phyloP scores from a whole-genome alignment of 306 rosid species.

The Lathyrus sativus region DNA sequence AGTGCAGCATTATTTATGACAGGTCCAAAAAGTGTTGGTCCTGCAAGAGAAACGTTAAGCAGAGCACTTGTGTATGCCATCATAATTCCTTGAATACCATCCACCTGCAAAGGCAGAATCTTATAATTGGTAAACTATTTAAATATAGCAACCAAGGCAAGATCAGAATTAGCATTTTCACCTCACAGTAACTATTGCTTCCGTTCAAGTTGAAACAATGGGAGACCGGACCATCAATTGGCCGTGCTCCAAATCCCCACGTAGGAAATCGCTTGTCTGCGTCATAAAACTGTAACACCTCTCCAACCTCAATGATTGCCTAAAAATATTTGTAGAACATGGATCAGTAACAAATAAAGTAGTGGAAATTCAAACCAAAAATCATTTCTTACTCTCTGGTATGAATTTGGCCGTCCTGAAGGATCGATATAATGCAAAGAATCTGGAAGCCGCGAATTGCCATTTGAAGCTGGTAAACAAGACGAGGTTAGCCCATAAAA shows the following conservation, averaged over 20 bases:
- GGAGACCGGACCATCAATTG: slow-evolving; percentile 98
- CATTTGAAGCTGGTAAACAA: slow-evolving; percentile 90
- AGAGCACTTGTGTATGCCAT: slow-evolving; percentile 93
- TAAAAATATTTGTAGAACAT: slow-evolving; percentile 40
- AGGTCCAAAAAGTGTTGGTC: slow-evolving; percentile 99
- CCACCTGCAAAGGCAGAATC: slow-evolving; percentile 70
- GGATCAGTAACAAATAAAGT: slow-evolving; percentile 29
- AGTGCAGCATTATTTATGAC: slow-evolving; percentile 83
- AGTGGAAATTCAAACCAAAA: slow-evolving; percentile 35
- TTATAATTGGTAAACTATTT: slow-evolving; percentile 34
- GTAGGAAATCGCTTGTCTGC: slow-evolving; percentile 93
- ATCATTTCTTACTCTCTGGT: slow-evolving; percentile 82
- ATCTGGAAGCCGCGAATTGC: slow-evolving; percentile 98
- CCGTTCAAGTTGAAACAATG: slow-evolving; percentile 99
- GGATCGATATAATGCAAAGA: slow-evolving; percentile 98
- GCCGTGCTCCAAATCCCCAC: slow-evolving; percentile 99
- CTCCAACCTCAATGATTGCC: slow-evolving; percentile 95
- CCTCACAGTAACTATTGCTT: slow-evolving; percentile 91
- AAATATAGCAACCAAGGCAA: slow-evolving; percentile 40
- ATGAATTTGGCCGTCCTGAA: slow-evolving; percentile 91
- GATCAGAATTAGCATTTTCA: slow-evolving; percentile 43
- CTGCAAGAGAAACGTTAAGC: slow-evolving; percentile 95
- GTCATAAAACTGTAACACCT: slow-evolving; percentile 92
- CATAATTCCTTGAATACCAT: slow-evolving; percentile 98
- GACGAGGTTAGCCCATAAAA: slow-evolving; percentile 35